Evolutionary conservation across 2,329 filamentous ascomycete species (phyloP).

Genomic region (Elsinoe fawcettii): DNA sequence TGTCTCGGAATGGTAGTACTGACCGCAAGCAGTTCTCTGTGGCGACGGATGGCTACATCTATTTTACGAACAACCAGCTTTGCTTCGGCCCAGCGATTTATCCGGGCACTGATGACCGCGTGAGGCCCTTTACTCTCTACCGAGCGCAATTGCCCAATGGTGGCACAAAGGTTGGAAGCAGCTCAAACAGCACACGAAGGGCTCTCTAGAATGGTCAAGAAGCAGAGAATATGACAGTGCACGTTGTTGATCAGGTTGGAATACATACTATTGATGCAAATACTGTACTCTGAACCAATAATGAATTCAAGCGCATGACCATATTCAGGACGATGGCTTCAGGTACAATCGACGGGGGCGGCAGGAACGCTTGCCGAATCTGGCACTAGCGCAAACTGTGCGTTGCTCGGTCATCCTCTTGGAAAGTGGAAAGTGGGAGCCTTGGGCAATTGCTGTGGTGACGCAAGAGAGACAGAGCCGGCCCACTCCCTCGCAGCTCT

Average conservation of each 20-base stretch:
- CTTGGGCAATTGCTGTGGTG: not conserved
- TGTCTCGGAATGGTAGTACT: not conserved
- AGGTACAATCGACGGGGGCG: conserved; percentile 5
- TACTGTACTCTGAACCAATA: not conserved
- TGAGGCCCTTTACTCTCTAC: conserved; percentile 38
- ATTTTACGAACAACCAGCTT: conserved; percentile 49
- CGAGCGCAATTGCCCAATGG: conserved; percentile 36
- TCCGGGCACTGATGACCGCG: conserved; percentile 37
- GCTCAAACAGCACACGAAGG: conserved; percentile 6
- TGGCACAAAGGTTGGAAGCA: conserved; percentile 31
- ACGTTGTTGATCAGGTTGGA: not conserved
- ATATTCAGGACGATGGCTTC: not conserved
- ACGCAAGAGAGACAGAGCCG: not conserved
- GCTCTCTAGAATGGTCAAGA: not conserved
- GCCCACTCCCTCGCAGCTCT: conserved; percentile 8
- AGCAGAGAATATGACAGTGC: no score
- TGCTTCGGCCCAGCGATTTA: conserved; percentile 31
- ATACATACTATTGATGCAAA: not conserved
- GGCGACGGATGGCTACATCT: conserved; percentile 42
- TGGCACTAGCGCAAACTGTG: conserved; percentile 1
- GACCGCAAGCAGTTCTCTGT: conserved; percentile 28
- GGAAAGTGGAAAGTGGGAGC: conserved; percentile 1
- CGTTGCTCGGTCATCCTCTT: conserved; percentile 1
- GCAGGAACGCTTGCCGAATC: conserved; percentile 1
- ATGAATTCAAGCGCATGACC: not conserved